Evolutionary conservation across 78 protist genomes (phyloP).

Genomic region (Dictyostelium purpureum): DNA sequence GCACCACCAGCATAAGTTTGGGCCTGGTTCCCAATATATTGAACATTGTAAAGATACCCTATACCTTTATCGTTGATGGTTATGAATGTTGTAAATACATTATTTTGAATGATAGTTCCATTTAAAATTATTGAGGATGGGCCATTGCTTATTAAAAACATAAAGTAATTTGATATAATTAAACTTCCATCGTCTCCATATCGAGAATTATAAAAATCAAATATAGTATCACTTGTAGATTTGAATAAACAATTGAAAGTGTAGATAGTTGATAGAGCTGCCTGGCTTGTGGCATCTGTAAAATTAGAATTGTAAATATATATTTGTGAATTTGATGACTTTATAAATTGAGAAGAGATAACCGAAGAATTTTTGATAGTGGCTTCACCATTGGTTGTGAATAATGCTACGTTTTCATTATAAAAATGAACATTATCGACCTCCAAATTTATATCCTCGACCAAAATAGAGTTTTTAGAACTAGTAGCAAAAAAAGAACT

Average conservation of each 20-base stretch:
- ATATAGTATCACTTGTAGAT: neutral
- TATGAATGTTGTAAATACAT: no score
- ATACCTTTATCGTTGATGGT: no score
- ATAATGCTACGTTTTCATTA: neutral
- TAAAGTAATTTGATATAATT: no score
- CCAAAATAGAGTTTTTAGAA: neutral
- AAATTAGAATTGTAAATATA: neutral
- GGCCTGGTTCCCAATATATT: no score
- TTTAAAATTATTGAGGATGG: neutral
- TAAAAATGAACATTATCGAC: neutral
- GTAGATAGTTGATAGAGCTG: neutral
- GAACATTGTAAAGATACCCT: no score
- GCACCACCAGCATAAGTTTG: neutral
- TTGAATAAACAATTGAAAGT: neutral
- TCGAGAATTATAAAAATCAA: neutral
- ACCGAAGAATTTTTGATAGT: no score
- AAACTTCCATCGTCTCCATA: neutral
- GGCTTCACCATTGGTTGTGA: neutral
- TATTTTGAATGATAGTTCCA: neutral
- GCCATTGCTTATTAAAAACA: neutral
- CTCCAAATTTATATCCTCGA: neutral
- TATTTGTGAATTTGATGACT: no score
- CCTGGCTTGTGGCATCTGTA: neutral
- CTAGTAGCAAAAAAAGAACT: neutral
- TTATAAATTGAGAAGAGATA: no score